Percentiles rank a stretch among this genome's conserved stretches.
Conservation (phyloP, 305 asterid genomes). For the Solanum hybrid region DNA sequence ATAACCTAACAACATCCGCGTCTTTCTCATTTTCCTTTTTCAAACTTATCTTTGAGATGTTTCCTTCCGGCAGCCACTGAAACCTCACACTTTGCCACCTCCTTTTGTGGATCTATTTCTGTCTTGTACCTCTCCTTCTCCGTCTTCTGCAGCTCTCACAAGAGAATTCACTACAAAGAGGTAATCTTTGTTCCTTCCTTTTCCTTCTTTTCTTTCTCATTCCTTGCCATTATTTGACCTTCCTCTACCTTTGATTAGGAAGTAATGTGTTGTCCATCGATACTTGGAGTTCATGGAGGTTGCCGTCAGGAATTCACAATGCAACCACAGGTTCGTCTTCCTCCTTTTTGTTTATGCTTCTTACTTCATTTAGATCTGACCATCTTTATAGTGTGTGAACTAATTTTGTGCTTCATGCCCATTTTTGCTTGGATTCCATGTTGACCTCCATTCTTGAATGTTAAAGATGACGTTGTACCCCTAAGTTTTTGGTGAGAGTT, state of each 20-base stretch:
- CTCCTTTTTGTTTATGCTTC: not conserved
- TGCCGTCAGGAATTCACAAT: not conserved
- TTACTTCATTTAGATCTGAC: too few species aligned
- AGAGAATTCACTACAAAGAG: not conserved
- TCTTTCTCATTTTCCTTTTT: not conserved
- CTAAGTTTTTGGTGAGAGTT: too few species aligned
- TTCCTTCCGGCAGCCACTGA: not conserved
- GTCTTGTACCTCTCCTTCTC: not conserved
- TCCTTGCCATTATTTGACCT: not conserved
- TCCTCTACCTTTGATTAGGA: not conserved
- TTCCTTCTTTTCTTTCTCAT: not conserved
- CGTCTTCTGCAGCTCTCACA: not conserved
- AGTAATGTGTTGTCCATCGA: not conserved
- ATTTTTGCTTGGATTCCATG: not conserved
- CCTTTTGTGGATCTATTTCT: not conserved
- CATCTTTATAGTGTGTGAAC: too few species aligned
- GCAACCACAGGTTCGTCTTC: not conserved
- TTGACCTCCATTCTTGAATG: not conserved
- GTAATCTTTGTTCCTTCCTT: not conserved
- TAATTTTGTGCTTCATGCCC: not conserved
- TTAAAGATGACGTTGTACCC: not conserved
- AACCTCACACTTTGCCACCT: not conserved
- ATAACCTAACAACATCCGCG: not conserved
- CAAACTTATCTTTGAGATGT: not conserved
- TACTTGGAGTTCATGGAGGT: not conserved